Base-by-base conservation (phyloP, 805 yeast species). In the Starmera quercuum region DNA sequence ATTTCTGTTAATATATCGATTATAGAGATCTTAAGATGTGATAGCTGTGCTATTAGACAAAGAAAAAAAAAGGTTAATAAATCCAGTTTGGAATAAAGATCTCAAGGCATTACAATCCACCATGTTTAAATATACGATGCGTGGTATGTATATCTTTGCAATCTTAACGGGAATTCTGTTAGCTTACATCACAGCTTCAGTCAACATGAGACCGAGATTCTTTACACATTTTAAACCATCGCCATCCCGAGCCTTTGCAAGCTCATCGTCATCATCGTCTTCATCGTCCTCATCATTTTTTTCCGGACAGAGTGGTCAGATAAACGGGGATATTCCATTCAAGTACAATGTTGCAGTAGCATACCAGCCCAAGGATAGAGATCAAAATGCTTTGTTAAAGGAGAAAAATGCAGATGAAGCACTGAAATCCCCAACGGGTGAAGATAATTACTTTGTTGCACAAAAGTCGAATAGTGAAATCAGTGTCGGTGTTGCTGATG, bases 401-500 rank as follows among this genome's bases (percentile, higher is more conserved):
- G 46, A 23, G 12, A 39, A n/a, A 46, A 41, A 28, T 33, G 42
- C 18, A 47, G 57, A 26, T 41, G 48, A 47, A 19, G 47, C 51
- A 12, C 36, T 61, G 7, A 62, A 64, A 5, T 81, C 87, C 6
- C 76, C 83, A 5, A 69, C 85, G 3, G 94, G 94, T 4, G 94
- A 83, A 50, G 94, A 83, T 50, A 83, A 79, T 50, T 76, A 67
- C 46, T 75, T 83, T 37, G 63, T 78, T 19, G 66, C 74, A 7
- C 56, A 56, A 16, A 36, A 21, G 27, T 20, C 16, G 12, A 59
- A 59, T 20, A 36, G 43, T 4, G 40, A 46, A 1, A 41, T 79
- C 1, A 73, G 81, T 5, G 67, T 78, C n/a, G 94, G 90, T 16
- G 92, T 83, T 4, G 82, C 96, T 6, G 98, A 90, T 59, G 98